Base-by-base conservation (phyloP, 129 eudicot species). In the Silybum marianum region DNA sequence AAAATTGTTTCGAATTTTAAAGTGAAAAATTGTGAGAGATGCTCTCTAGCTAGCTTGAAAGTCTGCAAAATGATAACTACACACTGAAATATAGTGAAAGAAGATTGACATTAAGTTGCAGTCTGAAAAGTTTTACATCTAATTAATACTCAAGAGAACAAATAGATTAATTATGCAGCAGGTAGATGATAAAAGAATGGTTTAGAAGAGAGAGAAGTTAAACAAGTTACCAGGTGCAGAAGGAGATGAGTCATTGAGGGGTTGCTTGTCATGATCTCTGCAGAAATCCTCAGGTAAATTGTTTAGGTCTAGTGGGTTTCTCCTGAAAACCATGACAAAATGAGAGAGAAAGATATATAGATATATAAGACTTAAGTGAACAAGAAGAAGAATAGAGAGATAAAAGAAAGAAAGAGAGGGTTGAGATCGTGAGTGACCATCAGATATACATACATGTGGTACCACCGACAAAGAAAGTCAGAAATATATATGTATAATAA, bases 271-370 rank as follows among this genome's bases (percentile, higher is more conserved):
- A 83, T 90, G 95, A 62, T 89, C 91, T 69, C 78, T 70, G 10
- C 83, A 65, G 80, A 80, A 91, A 88, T 91, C 98, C 9, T 94
- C 97, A 1, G 98, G 98, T 78, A 94, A 85, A 87, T 90, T 89
- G 86, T 94, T 94, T 74, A 91, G 98, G 80, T 91, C 97, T 78
- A 91, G 75, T 48, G 98, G 97, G 79, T 84, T 88, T 40, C 79
- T 90, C 98, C 97, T 94, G 94, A 73, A 86, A 84, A 88, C 73
- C 25, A 76, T 46, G 77, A 34, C 3, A 69, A n/a, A 70, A 51
- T 21, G 21, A 13, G 75, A 51, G 58, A 25, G 63, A 72, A 9
- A 21, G 60, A 32, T 32, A 30, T 32, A 32, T 32, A 32, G 3
- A 32, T 32, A 32, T 32, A 54, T 4, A 54, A 1, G 63, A 54